phyloP scores from a whole-genome alignment of 495 filamentous ascomycete genomes.

The Penicillium maclennaniae region DNA sequence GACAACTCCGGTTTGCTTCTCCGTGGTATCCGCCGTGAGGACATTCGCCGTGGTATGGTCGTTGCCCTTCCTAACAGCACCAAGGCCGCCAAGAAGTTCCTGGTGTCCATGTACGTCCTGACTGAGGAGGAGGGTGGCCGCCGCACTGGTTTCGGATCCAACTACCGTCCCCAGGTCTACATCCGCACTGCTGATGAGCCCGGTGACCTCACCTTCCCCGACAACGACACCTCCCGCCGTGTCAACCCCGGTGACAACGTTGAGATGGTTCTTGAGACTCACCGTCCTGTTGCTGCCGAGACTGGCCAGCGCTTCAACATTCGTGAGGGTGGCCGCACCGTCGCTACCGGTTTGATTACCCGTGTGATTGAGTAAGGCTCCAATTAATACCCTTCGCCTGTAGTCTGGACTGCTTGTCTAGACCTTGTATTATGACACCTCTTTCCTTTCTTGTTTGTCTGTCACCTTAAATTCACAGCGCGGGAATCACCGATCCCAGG shows the following conservation, averaged over 20 bases:
- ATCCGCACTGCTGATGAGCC: conserved; percentile 93
- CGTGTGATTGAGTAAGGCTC: conserved; percentile 54
- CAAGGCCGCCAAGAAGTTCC: conserved; percentile 82
- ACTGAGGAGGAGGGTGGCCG: conserved; percentile 97
- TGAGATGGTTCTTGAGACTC: conserved; percentile 83
- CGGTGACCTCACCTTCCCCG: conserved; percentile 74
- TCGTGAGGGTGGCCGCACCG: conserved; percentile 90
- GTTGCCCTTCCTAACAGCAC: conserved; percentile 70
- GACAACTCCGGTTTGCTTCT: conserved; percentile 98
- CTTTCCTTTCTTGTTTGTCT: conserved; percentile 33
- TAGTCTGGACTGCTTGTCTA: conserved; percentile 6
- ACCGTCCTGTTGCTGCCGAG: conserved; percentile 81
- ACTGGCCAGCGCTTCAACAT: conserved; percentile 91
- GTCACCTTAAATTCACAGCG: conserved; percentile 33
- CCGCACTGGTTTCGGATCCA: conserved; percentile 85
- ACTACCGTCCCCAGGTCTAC: conserved; percentile 95
- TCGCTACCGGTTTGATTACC: conserved; percentile 88
- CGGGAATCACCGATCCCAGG: conserved; percentile 34
- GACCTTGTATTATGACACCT: conserved; percentile 38
- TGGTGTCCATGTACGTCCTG: conserved; percentile 93
- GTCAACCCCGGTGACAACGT: conserved; percentile 98
- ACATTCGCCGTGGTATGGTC: conserved; percentile 91
- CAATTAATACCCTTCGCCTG: not conserved
- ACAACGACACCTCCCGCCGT: conserved; percentile 68
- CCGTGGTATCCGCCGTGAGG: conserved; percentile 90